A percentile compares a stretch with the other conserved stretches of the same genome.
Evolutionary conservation across 805 yeast species (phyloP).

Genomic region (Lachancea cidri): DNA sequence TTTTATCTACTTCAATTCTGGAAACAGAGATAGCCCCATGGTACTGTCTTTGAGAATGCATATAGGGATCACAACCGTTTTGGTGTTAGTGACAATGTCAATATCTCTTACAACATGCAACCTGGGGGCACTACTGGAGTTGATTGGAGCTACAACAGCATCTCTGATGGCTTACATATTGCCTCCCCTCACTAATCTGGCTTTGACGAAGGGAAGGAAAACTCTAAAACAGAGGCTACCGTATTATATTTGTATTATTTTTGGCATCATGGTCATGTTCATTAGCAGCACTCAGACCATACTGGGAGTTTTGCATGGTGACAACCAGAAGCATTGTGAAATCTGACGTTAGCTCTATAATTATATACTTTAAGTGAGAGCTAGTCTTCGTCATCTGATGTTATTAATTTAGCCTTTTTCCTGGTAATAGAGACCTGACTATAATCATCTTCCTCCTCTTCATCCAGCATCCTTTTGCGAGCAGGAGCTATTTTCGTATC

Average conservation of each 20-base stretch:
- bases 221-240: conserved; percentile 45
- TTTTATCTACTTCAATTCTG: conserved; percentile 36
- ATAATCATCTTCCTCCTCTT: conserved; percentile 7
- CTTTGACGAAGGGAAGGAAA: conserved; percentile 48
- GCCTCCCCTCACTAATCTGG: conserved; percentile 79
- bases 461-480: conserved; percentile 2
- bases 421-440: conserved; percentile 3
- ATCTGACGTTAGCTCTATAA: conserved; percentile 10
- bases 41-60: conserved; percentile 49
- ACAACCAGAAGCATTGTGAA: conserved; percentile 47
- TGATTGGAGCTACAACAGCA: conserved; percentile 91
- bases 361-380: background rate
- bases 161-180: conserved; percentile 87
- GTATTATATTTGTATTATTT: conserved; percentile 53
- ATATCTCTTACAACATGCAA: conserved; percentile 80
- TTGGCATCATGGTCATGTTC: conserved; percentile 75
- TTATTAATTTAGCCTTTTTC: conserved; percentile 26
- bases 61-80: conserved; percentile 54
- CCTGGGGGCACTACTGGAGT: conserved; percentile 80
- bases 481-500: no score
- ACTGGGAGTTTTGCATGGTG: conserved; percentile 37
- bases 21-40: conserved; percentile 31
- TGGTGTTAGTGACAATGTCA: conserved; percentile 66
- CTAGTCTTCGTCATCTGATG: conserved; percentile 29
- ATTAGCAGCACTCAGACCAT: conserved; percentile 77